A percentile compares a stretch with the other conserved stretches of the same genome.
Conservation (phyloP, 805 yeast genomes). For the Torulaspora gathmanii region DNA sequence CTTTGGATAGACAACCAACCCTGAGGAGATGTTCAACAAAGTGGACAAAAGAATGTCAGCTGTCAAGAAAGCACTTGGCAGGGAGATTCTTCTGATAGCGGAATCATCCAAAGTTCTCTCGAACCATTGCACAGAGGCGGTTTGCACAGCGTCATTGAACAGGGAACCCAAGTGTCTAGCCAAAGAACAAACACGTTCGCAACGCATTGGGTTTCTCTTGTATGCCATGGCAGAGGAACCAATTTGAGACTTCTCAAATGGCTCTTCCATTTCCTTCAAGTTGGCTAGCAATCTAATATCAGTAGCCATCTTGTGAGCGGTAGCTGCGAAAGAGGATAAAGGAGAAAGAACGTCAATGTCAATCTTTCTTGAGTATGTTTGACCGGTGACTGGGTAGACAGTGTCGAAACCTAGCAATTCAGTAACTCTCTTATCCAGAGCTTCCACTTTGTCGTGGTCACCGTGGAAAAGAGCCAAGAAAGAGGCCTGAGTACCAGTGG, state of each 20-base stretch:
- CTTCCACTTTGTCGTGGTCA: slow-evolving; percentile 93
- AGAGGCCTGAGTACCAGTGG: slow-evolving; percentile 98
- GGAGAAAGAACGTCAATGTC: slow-evolving; percentile 93
- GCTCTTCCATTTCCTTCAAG: slow-evolving; percentile 96
- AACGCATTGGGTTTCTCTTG: slow-evolving; percentile 99
- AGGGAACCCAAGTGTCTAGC: slow-evolving; percentile 92
- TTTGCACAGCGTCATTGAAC: slow-evolving; percentile 89
- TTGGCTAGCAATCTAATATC: slow-evolving; percentile 94
- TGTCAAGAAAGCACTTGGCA: slow-evolving; percentile 94
- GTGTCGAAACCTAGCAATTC: slow-evolving; percentile 89
- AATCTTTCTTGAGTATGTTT: slow-evolving; percentile 97
- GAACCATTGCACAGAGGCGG: slow-evolving; percentile 98
- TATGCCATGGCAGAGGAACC: slow-evolving; percentile 99
- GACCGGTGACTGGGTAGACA: slow-evolving; percentile 97
- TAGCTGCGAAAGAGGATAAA: slow-evolving; percentile 88
- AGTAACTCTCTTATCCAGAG: slow-evolving; percentile 83
- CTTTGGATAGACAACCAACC: slow-evolving; percentile 96
- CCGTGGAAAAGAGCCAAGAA: slow-evolving; percentile 94
- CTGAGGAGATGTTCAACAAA: slow-evolving; percentile 84
- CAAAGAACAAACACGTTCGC: slow-evolving; percentile 97
- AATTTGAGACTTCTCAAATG: slow-evolving; percentile 96
- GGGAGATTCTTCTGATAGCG: slow-evolving; percentile 93
- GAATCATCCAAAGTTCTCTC: slow-evolving; percentile 98
- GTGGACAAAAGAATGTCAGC: slow-evolving; percentile 91
- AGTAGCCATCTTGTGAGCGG: slow-evolving; percentile 97